These are phyloP conservation scores for Aspergillus quadrilineatus DNA, from an alignment of 2,329 filamentous ascomycete species.

Conservation along the genomic window DNA sequence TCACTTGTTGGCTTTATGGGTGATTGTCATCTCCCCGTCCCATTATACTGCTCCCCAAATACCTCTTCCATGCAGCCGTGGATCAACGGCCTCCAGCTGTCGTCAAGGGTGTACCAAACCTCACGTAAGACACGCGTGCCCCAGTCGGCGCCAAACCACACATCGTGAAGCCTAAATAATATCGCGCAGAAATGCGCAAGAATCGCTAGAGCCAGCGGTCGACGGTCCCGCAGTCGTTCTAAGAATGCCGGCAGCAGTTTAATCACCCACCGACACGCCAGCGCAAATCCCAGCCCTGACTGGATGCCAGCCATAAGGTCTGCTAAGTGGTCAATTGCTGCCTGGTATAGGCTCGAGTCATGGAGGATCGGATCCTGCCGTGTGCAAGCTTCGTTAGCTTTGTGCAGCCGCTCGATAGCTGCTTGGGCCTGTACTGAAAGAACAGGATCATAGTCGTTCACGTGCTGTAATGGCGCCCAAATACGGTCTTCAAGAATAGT, in stretches of 20 bases:
- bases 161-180: conserved; percentile 56
- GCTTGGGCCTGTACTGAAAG: conserved; percentile 23
- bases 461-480: conserved; percentile 30
- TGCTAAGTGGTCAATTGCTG: conserved; percentile 28
- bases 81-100: conserved; percentile 31
- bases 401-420: conserved; percentile 25
- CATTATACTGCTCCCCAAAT: conserved; percentile 26
- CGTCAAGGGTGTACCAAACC: conserved; percentile 43
- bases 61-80: conserved; percentile 33
- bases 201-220: conserved; percentile 54
- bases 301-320: conserved; percentile 28
- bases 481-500: conserved; percentile 25
- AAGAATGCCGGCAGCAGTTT: conserved; percentile 34
- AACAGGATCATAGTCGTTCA: conserved; percentile 23
- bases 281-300: conserved; percentile 52
- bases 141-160: conserved; percentile 69
- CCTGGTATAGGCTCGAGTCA: conserved; percentile 24
- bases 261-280: conserved; percentile 40
- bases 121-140: conserved; percentile 65
- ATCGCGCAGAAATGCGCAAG: conserved; percentile 61
- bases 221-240: conserved; percentile 38
- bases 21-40: not conserved
- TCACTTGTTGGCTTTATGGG: not conserved
- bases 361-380: conserved; percentile 22
- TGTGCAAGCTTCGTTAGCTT: conserved; percentile 28